Conservation (phyloP, 2,329 filamentous ascomycete genomes). For the Alternaria hordeiaustralica region DNA sequence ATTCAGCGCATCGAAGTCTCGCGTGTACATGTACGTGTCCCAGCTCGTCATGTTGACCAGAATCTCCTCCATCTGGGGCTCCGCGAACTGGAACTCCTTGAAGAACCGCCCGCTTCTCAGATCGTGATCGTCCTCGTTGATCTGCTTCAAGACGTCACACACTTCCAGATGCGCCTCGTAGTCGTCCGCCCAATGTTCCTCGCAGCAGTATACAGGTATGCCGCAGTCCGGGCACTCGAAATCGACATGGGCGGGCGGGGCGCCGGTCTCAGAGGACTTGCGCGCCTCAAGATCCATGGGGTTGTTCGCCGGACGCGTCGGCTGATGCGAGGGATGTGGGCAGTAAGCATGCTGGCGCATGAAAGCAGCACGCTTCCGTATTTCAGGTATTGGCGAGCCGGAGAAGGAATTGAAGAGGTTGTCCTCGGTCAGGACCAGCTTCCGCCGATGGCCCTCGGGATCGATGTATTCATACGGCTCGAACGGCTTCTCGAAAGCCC, state of each 20-base stretch:
- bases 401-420: conserved; percentile 95
- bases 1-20: conserved; percentile 90
- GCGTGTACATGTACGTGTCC: conserved; percentile 95
- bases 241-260: conserved; percentile 80
- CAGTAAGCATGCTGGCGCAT: conserved; percentile 95
- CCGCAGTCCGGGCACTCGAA: conserved; percentile 98
- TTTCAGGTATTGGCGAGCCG: conserved; percentile 84
- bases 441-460: conserved; percentile 43
- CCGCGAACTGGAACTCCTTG: conserved; percentile 90
- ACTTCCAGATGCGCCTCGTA: conserved; percentile 92
- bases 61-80: conserved; percentile 87
- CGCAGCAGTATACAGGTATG: conserved; percentile 89
- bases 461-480: conserved; percentile 46
- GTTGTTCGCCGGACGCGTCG: conserved; percentile 71
- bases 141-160: conserved; percentile 87
- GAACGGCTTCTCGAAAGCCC: conserved; percentile 36
- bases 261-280: conserved; percentile 61
- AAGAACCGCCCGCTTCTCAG: conserved; percentile 89
- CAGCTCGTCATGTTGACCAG: conserved; percentile 97
- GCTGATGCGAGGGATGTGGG: conserved; percentile 85
- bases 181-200: conserved; percentile 94
- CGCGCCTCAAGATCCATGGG: conserved; percentile 68
- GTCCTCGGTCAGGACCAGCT: conserved; percentile 66
- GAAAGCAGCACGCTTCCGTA: conserved; percentile 84
- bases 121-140: conserved; percentile 98